These are phyloP conservation scores for Cornus kousa DNA, from an alignment of 148 eudicot genomes.

Conservation along the genomic window DNA sequence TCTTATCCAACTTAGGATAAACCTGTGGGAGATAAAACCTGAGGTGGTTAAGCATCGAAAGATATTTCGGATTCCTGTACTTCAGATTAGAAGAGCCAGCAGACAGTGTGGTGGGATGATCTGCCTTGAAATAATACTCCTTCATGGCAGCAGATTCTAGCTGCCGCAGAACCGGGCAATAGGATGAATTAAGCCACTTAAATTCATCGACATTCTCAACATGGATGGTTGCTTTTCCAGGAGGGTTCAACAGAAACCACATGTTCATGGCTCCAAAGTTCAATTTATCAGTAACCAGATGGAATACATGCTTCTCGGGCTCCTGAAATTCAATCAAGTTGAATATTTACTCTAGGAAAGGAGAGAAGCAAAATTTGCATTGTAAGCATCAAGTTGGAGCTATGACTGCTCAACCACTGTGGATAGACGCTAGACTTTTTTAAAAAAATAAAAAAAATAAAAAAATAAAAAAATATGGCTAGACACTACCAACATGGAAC, in stretches of 20 bases:
- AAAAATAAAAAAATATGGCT: not conserved
- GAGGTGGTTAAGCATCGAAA: constrained; percentile 88
- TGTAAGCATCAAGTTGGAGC: not conserved
- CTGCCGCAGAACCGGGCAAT: constrained; percentile 83
- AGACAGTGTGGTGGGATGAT: constrained; percentile 58
- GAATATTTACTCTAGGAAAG: constrained; percentile 7
- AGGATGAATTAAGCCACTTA: constrained; percentile 87
- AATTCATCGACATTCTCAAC: constrained; percentile 91
- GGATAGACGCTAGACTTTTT: too few relatives aligned
- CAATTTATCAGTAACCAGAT: constrained; percentile 86
- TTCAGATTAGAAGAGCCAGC: constrained; percentile 78
- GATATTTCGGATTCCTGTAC: constrained; percentile 88
- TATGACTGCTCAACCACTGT: not conserved
- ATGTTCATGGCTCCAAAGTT: constrained; percentile 90
- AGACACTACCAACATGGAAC: not conserved
- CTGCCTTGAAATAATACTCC: constrained; percentile 84
- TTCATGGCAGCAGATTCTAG: constrained; percentile 85
- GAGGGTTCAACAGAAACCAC: constrained; percentile 87
- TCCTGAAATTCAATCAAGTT: constrained; percentile 48
- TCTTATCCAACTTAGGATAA: constrained; percentile 84
- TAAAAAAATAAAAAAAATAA: too few relatives aligned
- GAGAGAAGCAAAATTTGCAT: not conserved
- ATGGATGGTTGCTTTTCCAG: constrained; percentile 82
- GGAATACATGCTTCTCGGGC: constrained; percentile 87
- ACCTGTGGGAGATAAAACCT: constrained; percentile 88